phyloP scores from a whole-genome alignment of 805 yeast genomes.

The Spathaspora passalidarum region DNA sequence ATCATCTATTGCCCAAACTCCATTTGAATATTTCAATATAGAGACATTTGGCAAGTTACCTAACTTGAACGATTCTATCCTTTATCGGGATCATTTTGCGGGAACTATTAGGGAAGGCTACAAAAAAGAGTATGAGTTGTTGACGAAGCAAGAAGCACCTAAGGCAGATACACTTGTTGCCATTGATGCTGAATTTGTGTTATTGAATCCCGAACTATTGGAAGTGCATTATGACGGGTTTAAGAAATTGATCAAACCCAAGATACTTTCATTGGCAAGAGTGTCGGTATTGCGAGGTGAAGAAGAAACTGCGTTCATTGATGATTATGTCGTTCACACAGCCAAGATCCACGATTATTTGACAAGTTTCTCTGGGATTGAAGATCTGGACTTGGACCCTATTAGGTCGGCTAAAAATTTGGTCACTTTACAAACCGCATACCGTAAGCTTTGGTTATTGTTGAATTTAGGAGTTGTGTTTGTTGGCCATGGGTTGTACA shows the following conservation, averaged over 20 bases:
- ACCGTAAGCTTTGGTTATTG: slow-evolving; percentile 85
- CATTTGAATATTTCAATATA: slow-evolving; percentile 29
- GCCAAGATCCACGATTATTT: slow-evolving; percentile 77
- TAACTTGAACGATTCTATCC: slow-evolving; percentile 54
- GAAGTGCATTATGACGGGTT: slow-evolving; percentile 76
- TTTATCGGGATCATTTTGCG: slow-evolving; percentile 75
- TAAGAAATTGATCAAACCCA: slow-evolving; percentile 69
- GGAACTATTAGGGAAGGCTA: slow-evolving; percentile 58
- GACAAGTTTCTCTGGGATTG: slow-evolving; percentile 92
- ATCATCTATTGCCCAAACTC: slow-evolving; percentile 25
- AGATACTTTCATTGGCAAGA: slow-evolving; percentile 75
- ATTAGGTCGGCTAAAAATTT: slow-evolving; percentile 59
- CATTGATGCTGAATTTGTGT: slow-evolving; percentile 95
- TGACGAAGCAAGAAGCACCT: slow-evolving; percentile 71
- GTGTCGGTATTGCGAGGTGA: slow-evolving; percentile 81
- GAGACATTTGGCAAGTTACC: slow-evolving; percentile 16
- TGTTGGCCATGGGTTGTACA: slow-evolving; percentile 90
- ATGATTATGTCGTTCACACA: slow-evolving; percentile 81
- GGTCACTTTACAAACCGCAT: slow-evolving; percentile 79
- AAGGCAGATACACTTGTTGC: slow-evolving; percentile 76
- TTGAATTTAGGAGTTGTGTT: slow-evolving; percentile 86
- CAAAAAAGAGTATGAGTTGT: slow-evolving; percentile 62
- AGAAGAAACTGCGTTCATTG: slow-evolving; percentile 78
- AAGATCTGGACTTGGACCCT: slow-evolving; percentile 85
- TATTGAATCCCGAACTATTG: slow-evolving; percentile 69